Conservation (phyloP, 2,329 filamentous ascomycete genomes). For the Dryadomyces quercus-mongolicae region DNA sequence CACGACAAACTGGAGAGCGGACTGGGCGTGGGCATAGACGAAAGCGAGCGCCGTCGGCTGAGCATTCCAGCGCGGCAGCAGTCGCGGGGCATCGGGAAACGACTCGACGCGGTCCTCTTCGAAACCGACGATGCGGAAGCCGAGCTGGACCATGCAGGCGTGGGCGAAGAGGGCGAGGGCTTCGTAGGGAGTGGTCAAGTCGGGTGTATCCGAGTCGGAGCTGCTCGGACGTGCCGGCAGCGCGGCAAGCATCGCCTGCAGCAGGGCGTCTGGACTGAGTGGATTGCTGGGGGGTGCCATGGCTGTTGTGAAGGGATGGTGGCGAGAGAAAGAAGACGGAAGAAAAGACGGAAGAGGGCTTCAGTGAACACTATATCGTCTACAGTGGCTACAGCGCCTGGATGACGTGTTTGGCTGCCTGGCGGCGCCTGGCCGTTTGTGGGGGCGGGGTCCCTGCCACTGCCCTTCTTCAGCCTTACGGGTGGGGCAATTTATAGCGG, state of each 20-base stretch:
- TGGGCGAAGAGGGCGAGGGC: conserved; percentile 75
- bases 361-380: too few species aligned
- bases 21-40: conserved; percentile 76
- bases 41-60: conserved; percentile 63
- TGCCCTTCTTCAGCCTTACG: conserved; percentile 1
- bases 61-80: conserved; percentile 73
- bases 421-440: background rate
- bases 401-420: background rate
- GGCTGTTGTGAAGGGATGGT: background rate
- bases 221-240: conserved; percentile 41
- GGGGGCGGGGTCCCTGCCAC: background rate
- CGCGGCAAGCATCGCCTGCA: conserved; percentile 46
- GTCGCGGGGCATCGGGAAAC: conserved; percentile 27
- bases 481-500: background rate
- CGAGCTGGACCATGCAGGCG: conserved; percentile 67
- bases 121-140: conserved; percentile 74
- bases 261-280: conserved; percentile 31
- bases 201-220: conserved; percentile 31
- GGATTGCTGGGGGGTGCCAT: conserved; percentile 14
- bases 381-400: background rate
- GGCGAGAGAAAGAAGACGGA: background rate
- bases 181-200: conserved; percentile 63
- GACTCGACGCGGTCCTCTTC: conserved; percentile 41
- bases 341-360: too few species aligned
- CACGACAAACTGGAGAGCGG: conserved; percentile 70